Percentiles rank a stretch among this genome's conserved stretches.
Evolutionary conservation across 495 filamentous ascomycete genomes (phyloP).

Genomic region (Penicillium arizonense): DNA sequence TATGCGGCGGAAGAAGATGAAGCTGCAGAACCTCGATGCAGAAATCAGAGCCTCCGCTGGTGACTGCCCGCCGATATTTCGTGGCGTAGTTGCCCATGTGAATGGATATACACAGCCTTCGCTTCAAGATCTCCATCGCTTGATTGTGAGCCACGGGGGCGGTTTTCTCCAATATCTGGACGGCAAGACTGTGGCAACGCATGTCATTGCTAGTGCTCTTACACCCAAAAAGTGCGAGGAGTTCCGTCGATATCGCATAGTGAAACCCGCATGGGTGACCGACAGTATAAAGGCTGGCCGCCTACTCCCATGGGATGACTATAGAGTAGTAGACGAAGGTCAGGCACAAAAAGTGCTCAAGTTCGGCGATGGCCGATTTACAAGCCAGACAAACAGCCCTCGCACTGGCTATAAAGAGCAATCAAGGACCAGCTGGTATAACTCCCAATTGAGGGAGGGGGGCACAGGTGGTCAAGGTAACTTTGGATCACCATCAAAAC

Average conservation of each 20-base stretch:
- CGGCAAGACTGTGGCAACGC: constrained; percentile 87
- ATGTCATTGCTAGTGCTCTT: constrained; percentile 87
- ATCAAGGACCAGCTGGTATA: constrained; percentile 76
- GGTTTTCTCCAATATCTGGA: constrained; percentile 95
- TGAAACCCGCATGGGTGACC: constrained; percentile 94
- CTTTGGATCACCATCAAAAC: not conserved
- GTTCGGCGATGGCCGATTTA: constrained; percentile 68
- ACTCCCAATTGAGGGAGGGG: constrained; percentile 57
- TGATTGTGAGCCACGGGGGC: constrained; percentile 88
- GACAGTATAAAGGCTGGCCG: constrained; percentile 81
- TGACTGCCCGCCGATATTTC: constrained; percentile 81
- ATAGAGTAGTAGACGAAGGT: constrained; percentile 77
- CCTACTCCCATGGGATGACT: constrained; percentile 80
- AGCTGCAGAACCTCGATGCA: constrained; percentile 88
- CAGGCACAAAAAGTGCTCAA: constrained; percentile 72
- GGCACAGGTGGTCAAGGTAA: constrained; percentile 7
- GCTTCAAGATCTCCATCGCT: constrained; percentile 76
- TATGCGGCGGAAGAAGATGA: constrained; percentile 90
- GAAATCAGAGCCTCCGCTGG: constrained; percentile 65
- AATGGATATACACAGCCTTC: constrained; percentile 94
- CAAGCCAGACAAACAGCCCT: constrained; percentile 61
- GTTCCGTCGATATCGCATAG: constrained; percentile 81
- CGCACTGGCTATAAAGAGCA: constrained; percentile 68
- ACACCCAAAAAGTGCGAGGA: constrained; percentile 91
- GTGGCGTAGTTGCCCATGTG: constrained; percentile 82